These are phyloP conservation scores for Phylloboletellus chloephorus DNA, from an alignment of 1,284 basidiomycete genomes.

Conservation along the genomic window DNA sequence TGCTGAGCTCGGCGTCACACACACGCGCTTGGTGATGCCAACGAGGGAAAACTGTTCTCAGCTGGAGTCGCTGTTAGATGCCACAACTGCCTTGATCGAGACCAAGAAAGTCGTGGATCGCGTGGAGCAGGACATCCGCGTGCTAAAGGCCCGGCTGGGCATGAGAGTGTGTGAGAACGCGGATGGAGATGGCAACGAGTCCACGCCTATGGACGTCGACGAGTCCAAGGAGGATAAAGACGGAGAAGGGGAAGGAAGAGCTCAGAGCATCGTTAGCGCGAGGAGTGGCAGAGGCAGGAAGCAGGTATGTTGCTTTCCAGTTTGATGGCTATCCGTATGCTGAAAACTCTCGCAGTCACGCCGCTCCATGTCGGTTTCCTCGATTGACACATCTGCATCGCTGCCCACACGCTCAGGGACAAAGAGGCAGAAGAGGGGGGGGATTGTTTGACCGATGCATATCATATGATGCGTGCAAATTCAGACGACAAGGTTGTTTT, in stretches of 20 bases:
- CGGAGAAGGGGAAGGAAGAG: slow-evolving; percentile 47
- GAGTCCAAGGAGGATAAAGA: slow-evolving; percentile 36
- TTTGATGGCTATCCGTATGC: not conserved
- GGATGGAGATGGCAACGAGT: slow-evolving; percentile 32
- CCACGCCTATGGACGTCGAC: slow-evolving; percentile 34
- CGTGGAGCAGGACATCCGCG: slow-evolving; percentile 76
- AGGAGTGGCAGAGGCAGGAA: slow-evolving; percentile 55
- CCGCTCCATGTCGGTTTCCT: slow-evolving; percentile 59
- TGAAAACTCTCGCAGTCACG: slow-evolving; percentile 38
- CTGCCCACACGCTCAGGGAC: slow-evolving; percentile 43
- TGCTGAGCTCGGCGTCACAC: slow-evolving; percentile 69
- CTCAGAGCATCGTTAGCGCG: slow-evolving; percentile 61
- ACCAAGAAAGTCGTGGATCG: slow-evolving; percentile 85
- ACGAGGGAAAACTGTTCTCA: slow-evolving; percentile 73
- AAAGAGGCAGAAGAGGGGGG: slow-evolving; percentile 56
- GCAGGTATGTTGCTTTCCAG: slow-evolving; percentile 39
- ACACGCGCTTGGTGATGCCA: slow-evolving; percentile 83
- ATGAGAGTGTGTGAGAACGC: slow-evolving; percentile 42
- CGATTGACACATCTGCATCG: slow-evolving; percentile 58
- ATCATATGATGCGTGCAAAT: slow-evolving; percentile 6
- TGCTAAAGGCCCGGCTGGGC: slow-evolving; percentile 64
- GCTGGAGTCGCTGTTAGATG: slow-evolving; percentile 69
- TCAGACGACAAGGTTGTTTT: not conserved
- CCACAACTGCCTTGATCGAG: slow-evolving; percentile 72
- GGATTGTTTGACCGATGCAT: slow-evolving; percentile 13